Evolutionary conservation across 495 filamentous ascomycete genomes (phyloP).

Genomic region (Xylaria acuta): DNA sequence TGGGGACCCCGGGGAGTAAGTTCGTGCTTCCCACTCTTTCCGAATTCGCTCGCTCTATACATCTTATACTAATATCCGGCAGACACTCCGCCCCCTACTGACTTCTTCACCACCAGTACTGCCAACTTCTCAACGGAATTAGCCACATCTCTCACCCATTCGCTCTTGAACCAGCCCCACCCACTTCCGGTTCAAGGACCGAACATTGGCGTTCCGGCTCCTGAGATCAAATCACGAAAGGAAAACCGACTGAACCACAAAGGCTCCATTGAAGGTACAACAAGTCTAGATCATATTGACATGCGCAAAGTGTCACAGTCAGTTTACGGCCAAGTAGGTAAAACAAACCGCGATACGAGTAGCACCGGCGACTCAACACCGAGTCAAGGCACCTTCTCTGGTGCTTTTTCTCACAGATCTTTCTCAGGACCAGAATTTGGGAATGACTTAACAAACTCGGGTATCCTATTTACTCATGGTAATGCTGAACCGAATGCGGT

Average conservation of each 20-base stretch:
- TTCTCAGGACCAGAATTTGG: slow-evolving; percentile 36
- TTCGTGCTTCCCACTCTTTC: slow-evolving; percentile 17
- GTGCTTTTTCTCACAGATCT: slow-evolving; percentile 36
- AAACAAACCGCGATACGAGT: slow-evolving; percentile 30
- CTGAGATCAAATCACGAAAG: slow-evolving; percentile 49
- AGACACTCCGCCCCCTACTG: slow-evolving; percentile 35
- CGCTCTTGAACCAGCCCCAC: slow-evolving; percentile 52
- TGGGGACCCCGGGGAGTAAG: slow-evolving; percentile 35
- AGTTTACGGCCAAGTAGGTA: slow-evolving; percentile 33
- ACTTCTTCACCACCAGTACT: slow-evolving; percentile 36
- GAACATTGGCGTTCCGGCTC: slow-evolving; percentile 36
- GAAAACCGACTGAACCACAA: slow-evolving; percentile 42
- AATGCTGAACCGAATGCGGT: slow-evolving; percentile 25
- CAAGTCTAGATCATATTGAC: slow-evolving; percentile 32
- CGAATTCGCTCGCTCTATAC: background rate
- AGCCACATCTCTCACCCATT: slow-evolving; percentile 49
- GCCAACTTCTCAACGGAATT: slow-evolving; percentile 43
- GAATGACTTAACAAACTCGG: slow-evolving; percentile 34
- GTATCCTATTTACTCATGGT: slow-evolving; percentile 29
- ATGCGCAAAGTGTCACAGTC: slow-evolving; percentile 48
- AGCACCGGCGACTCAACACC: slow-evolving; percentile 36
- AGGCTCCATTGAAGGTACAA: slow-evolving; percentile 23
- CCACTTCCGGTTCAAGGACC: slow-evolving; percentile 42
- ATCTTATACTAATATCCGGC: slow-evolving; percentile 15
- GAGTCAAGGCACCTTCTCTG: slow-evolving; percentile 36